Percentiles rank a stretch among this genome's conserved stretches.
Evolutionary conservation across 305 asterid species (phyloP).

Genomic region (Fraxinus angustifolia): DNA sequence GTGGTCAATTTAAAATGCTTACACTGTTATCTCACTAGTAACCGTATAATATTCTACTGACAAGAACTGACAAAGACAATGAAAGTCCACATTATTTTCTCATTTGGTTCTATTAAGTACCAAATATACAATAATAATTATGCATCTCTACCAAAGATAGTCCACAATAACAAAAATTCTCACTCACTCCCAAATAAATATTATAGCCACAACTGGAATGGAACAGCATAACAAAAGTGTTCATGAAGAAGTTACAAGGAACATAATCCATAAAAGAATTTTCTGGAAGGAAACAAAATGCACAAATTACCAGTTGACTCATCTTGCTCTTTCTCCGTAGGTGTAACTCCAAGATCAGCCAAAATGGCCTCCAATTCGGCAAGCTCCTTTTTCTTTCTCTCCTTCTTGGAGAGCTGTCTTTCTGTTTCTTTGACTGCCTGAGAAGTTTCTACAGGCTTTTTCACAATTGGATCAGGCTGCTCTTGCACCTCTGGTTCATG

Average conservation of each 20-base stretch:
- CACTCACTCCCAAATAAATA: not conserved
- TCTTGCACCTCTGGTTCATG: slow-evolving; percentile 50
- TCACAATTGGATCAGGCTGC: slow-evolving; percentile 38
- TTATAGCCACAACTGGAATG: not conserved
- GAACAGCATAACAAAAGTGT: not conserved
- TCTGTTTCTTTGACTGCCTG: slow-evolving; percentile 70
- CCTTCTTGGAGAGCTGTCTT: slow-evolving; percentile 91
- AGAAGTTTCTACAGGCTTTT: slow-evolving; percentile 43
- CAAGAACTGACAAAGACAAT: not conserved
- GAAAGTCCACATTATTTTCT: not conserved
- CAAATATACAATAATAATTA: not conserved
- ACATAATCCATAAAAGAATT: not conserved
- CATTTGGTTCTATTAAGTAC: not conserved
- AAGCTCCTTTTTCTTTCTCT: slow-evolving; percentile 82
- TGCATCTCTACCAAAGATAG: not conserved
- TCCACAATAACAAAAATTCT: not conserved
- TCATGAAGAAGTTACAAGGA: not conserved
- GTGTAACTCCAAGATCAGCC: slow-evolving; percentile 73
- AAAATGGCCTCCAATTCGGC: slow-evolving; percentile 88
- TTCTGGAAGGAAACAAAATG: not conserved
- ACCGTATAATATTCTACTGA: not conserved
- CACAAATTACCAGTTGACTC: slow-evolving; percentile 44
- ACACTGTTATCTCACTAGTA: not conserved
- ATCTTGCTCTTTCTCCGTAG: slow-evolving; percentile 53
- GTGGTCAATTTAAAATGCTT: not conserved